Evolutionary conservation across 352 stramenopile genomes (phyloP).

Genomic region (Globisporangium mamillatum): DNA sequence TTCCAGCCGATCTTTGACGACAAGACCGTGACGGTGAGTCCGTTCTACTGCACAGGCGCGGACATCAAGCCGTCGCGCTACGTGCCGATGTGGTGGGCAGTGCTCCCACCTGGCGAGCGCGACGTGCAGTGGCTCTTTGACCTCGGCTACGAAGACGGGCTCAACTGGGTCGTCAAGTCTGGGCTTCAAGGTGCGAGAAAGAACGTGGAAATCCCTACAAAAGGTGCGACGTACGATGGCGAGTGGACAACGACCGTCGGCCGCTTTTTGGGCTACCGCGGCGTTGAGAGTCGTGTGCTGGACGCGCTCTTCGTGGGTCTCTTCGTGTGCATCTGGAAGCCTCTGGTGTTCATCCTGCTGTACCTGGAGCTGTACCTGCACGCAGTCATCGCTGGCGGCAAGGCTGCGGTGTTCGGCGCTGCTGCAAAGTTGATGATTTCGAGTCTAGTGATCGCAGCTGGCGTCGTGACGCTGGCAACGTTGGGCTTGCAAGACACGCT

Average conservation of each 20-base stretch:
- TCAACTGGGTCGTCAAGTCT: constrained; percentile 60
- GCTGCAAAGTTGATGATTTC: constrained; percentile 70
- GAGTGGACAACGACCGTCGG: constrained; percentile 73
- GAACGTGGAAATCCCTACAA: constrained; percentile 52
- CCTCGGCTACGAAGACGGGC: constrained; percentile 76
- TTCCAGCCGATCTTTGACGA: constrained; percentile 78
- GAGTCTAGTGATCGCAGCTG: constrained; percentile 46
- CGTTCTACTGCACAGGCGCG: constrained; percentile 85
- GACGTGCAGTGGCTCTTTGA: constrained; percentile 86
- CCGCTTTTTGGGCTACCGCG: constrained; percentile 71
- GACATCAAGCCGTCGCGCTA: constrained; percentile 90
- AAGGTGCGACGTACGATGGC: constrained; percentile 45
- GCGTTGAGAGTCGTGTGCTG: constrained; percentile 61
- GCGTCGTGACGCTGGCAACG: constrained; percentile 47
- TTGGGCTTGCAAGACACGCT: constrained; percentile 55
- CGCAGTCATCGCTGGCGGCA: constrained; percentile 60
- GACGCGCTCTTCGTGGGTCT: constrained; percentile 73
- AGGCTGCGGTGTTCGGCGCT: constrained; percentile 64
- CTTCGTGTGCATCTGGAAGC: constrained; percentile 78
- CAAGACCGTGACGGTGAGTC: constrained; percentile 75
- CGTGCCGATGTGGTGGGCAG: constrained; percentile 85
- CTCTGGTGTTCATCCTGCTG: constrained; percentile 70
- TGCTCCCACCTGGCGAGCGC: constrained; percentile 61
- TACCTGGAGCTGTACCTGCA: constrained; percentile 82
- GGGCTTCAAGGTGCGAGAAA: constrained; percentile 29